phyloP scores from a whole-genome alignment of 768 basidiomycete genomes.

The Lactarius deliciosus region DNA sequence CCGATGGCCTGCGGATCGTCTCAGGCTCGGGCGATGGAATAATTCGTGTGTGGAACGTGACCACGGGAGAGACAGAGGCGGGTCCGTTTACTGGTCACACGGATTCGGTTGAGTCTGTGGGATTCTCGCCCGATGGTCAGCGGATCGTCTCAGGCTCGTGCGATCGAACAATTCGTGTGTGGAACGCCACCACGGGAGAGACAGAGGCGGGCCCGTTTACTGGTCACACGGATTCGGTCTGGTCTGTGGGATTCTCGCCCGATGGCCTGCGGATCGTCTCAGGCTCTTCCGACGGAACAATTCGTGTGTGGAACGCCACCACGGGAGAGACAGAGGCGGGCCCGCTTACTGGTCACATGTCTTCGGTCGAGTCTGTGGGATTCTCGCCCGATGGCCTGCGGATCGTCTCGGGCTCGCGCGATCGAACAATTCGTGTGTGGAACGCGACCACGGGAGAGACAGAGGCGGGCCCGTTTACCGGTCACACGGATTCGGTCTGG shows the following conservation, averaged over 20 bases:
- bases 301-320: not conserved
- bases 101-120: too few species aligned
- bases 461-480: too few species aligned
- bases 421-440: not conserved
- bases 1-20: too few species aligned
- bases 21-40: too few species aligned
- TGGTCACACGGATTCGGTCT: not conserved
- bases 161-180: too few species aligned
- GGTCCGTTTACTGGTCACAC: too few species aligned
- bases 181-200: not conserved
- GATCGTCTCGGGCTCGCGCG: not conserved
- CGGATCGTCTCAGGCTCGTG: too few species aligned
- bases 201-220: not conserved
- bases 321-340: not conserved
- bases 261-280: slow-evolving; percentile 10
- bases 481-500: too few species aligned
- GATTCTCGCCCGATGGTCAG: too few species aligned
- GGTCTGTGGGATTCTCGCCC: not conserved
- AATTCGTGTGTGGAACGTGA: too few species aligned
- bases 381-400: slow-evolving; percentile 25
- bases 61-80: too few species aligned
- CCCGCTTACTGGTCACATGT: not conserved
- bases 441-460: too few species aligned
- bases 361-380: slow-evolving; percentile 1
- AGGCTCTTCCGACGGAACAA: not conserved